Percentiles rank a stretch among this genome's conserved stretches.
Conservation (phyloP, 768 basidiomycete genomes). For the Auricularia sp. region DNA sequence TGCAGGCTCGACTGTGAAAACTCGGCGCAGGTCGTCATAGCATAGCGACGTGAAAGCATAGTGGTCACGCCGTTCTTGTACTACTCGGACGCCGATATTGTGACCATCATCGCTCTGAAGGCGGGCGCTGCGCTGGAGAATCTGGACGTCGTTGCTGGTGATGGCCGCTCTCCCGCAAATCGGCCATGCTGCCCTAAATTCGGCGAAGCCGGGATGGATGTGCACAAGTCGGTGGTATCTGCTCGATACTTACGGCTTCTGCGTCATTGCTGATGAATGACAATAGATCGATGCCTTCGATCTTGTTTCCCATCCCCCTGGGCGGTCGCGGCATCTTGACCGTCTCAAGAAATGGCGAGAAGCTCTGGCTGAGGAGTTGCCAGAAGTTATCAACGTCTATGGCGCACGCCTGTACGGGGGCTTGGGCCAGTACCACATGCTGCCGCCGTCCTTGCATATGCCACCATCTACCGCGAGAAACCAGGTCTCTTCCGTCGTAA, state of each 20-base stretch:
- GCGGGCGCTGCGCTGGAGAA: slow-evolving; percentile 51
- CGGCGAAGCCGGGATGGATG: slow-evolving; percentile 96
- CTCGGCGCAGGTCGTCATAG: slow-evolving; percentile 84
- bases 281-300: slow-evolving; percentile 74
- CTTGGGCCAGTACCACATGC: slow-evolving; percentile 78
- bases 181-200: slow-evolving; percentile 94
- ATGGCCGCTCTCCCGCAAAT: slow-evolving; percentile 71
- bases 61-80: slow-evolving; percentile 86
- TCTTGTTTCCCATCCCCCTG: slow-evolving; percentile 82
- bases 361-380: slow-evolving; percentile 73
- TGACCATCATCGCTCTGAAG: slow-evolving; percentile 60
- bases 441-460: slow-evolving; percentile 74
- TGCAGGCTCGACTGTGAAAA: slow-evolving; percentile 89
- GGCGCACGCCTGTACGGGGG: slow-evolving; percentile 82
- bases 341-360: slow-evolving; percentile 65
- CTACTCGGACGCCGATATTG: slow-evolving; percentile 68
- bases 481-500: slow-evolving; percentile 73
- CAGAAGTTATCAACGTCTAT: slow-evolving; percentile 77
- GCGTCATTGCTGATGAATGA: neutral
- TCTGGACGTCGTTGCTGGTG: slow-evolving; percentile 72
- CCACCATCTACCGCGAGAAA: slow-evolving; percentile 60
- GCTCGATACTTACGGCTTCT: neutral
- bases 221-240: slow-evolving; percentile 64
- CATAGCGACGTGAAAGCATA: slow-evolving; percentile 82
- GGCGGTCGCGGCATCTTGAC: slow-evolving; percentile 73